Evolutionary conservation across 192 early-diverging fungal species (phyloP), one percentile per base, ranked within the genome.

Genomic region (Helicostylum pulchrum): DNA sequence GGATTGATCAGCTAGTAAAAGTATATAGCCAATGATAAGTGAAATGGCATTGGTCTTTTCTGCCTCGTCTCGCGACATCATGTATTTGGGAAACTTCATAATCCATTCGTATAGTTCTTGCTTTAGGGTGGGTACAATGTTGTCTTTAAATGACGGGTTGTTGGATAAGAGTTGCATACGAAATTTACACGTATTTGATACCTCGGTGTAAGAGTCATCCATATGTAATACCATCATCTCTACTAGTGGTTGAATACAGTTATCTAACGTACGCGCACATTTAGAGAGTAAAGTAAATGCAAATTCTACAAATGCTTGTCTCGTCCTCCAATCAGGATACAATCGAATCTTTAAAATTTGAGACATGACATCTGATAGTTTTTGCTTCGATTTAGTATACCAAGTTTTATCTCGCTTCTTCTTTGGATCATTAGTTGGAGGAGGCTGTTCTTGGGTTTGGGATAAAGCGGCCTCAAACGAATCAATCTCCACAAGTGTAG

Each of bases 181-280:
- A 21, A 65, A n/a, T 52, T 51, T 23, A 32, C 60, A 64, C 1
- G 50, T 19, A n/a, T 11, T 52, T 0, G 78, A 57, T 3, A 80
- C 78, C 46, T 61, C 52, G 3, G 47, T 48, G 48, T 75, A 70
- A 20, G 60, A 49, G 36, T 80, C 78, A 55, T 72, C 70, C 8
- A 75, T 48, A 43, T 72, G 67, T 6, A 73, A 44, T 4, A 77
- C 76, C n/a, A 80, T 54, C 0, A 70, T 75, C 48, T 72, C 73
- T 4, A 78, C 30, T 12, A 77, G 51, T 7, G 66, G 46, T 3
- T 66, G 43, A 6, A 67, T 15, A 43, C 65, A 74, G 30, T 66
- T 65, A 32, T 74, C 72, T 42, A 80, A 31, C 4, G 73, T 58
- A 15, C 61, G 56, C n/a, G 72, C 21, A 59, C 78, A 75, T 4